Conservation (phyloP, 129 eudicot genomes). For the Escallonia rubra region DNA sequence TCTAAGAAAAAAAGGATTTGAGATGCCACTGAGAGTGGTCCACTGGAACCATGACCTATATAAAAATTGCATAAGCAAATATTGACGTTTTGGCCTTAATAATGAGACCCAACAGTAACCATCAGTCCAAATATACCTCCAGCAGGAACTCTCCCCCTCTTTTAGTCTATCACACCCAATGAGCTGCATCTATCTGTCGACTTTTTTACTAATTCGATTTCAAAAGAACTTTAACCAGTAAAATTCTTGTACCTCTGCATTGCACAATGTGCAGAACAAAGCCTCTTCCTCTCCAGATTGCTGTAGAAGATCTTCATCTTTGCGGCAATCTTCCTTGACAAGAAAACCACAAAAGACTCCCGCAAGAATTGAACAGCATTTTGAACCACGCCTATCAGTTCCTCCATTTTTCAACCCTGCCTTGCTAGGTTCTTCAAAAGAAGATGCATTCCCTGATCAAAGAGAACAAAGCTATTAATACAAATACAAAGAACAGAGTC, state of each 20-base stretch:
- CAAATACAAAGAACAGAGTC: not conserved
- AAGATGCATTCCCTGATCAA: conserved; percentile 41
- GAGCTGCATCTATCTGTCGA: too few relatives aligned
- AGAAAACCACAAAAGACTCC: conserved; percentile 59
- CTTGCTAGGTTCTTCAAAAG: conserved; percentile 57
- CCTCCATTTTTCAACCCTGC: conserved; percentile 45
- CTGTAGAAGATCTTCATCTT: conserved; percentile 51
- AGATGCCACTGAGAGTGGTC: too few relatives aligned
- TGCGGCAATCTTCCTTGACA: conserved; percentile 78
- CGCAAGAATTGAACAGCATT: conserved; percentile 51
- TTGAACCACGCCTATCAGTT: conserved; percentile 26
- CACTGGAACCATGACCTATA: too few relatives aligned
- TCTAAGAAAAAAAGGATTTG: not conserved
- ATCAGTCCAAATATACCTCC: too few relatives aligned
- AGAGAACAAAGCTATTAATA: conserved; percentile 2
- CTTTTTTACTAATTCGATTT: too few relatives aligned
- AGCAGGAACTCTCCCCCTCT: too few relatives aligned
- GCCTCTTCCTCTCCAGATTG: conserved; percentile 75
- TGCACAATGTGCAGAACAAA: conserved; percentile 86
- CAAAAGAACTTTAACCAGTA: not conserved
- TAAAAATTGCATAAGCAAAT: too few relatives aligned
- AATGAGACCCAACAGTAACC: too few relatives aligned
- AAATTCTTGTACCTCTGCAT: conserved; percentile 63
- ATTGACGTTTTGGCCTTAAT: too few relatives aligned
- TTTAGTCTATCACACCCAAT: too few relatives aligned